Evolutionary conservation across 768 basidiomycete genomes (phyloP).

Genomic region (Suillus spraguei): DNA sequence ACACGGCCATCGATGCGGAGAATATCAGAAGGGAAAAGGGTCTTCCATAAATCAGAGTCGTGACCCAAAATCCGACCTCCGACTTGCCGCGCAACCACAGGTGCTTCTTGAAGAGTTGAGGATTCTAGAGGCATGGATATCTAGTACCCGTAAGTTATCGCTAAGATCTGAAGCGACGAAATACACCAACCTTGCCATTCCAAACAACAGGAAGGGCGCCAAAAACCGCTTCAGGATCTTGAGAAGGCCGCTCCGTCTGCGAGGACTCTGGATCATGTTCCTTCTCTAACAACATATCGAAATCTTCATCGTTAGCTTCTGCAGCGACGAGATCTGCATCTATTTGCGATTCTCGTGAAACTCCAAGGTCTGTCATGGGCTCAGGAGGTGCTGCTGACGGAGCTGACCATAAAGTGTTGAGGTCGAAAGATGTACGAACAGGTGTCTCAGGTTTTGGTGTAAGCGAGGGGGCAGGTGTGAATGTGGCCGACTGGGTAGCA

Average conservation of each 20-base stretch:
- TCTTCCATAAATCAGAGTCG: constrained; percentile 70
- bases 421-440: constrained; percentile 62
- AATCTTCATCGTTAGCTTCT: constrained; percentile 75
- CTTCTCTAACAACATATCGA: constrained; percentile 83
- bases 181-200: constrained; percentile 65
- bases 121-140: constrained; percentile 82
- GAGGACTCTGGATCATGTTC: constrained; percentile 41
- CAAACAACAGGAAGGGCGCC: constrained; percentile 66
- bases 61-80: constrained; percentile 66
- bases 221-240: constrained; percentile 51
- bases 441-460: constrained; percentile 44
- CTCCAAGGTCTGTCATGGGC: constrained; percentile 23
- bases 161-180: constrained; percentile 6
- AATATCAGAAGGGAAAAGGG: constrained; percentile 69
- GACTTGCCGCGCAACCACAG: constrained; percentile 74
- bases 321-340: constrained; percentile 39
- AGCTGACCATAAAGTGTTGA: constrained; percentile 71
- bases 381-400: constrained; percentile 38
- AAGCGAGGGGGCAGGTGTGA: constrained; percentile 25
- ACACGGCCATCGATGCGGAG: constrained; percentile 87
- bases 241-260: constrained; percentile 30
- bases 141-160: constrained; percentile 40
- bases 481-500: constrained; percentile 22
- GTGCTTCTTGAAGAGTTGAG: constrained; percentile 63
- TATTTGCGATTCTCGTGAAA: constrained; percentile 36